Evolutionary conservation across 2,329 filamentous ascomycete genomes (phyloP).

Genomic region (Nannizzia gypsea): DNA sequence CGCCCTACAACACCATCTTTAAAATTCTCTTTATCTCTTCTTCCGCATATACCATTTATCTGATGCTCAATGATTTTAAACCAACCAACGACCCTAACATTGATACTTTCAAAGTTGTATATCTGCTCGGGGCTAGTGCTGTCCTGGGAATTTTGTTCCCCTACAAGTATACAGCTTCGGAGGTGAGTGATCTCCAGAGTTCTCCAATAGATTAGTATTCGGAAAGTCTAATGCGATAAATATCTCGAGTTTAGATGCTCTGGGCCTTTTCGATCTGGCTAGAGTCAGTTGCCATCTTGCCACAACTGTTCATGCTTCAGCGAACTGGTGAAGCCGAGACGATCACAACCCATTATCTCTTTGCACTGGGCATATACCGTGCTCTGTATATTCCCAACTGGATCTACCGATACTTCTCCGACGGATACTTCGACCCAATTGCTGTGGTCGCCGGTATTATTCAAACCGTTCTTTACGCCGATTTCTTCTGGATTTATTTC

Average conservation of each 20-base stretch:
- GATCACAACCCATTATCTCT: constrained; percentile 97
- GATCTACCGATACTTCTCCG: constrained; percentile 79
- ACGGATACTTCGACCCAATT: constrained; percentile 74
- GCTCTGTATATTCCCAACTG: constrained; percentile 98
- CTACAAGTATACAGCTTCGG: constrained; percentile 66
- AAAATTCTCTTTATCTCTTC: constrained; percentile 89
- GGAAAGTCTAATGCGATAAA: not conserved
- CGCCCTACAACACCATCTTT: constrained; percentile 85
- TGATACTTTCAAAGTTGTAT: constrained; percentile 95
- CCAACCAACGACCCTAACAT: constrained; percentile 94
- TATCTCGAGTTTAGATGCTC: constrained; percentile 50
- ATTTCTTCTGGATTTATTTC: constrained; percentile 99
- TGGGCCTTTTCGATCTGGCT: constrained; percentile 99
- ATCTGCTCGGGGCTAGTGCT: constrained; percentile 70
- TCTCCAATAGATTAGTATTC: not conserved
- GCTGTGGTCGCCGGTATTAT: constrained; percentile 79
- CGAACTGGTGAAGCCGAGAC: constrained; percentile 95
- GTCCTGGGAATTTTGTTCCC: constrained; percentile 72
- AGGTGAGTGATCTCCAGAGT: constrained; percentile 32
- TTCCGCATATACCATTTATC: constrained; percentile 88
- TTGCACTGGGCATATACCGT: constrained; percentile 81
- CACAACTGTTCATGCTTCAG: constrained; percentile 96
- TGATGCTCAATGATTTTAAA: constrained; percentile 96
- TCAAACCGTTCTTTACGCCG: constrained; percentile 91
- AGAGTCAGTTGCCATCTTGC: constrained; percentile 89